Evolutionary conservation across 495 filamentous ascomycete species (phyloP).

Genomic region (Pseudomonodictys pantanalensis): DNA sequence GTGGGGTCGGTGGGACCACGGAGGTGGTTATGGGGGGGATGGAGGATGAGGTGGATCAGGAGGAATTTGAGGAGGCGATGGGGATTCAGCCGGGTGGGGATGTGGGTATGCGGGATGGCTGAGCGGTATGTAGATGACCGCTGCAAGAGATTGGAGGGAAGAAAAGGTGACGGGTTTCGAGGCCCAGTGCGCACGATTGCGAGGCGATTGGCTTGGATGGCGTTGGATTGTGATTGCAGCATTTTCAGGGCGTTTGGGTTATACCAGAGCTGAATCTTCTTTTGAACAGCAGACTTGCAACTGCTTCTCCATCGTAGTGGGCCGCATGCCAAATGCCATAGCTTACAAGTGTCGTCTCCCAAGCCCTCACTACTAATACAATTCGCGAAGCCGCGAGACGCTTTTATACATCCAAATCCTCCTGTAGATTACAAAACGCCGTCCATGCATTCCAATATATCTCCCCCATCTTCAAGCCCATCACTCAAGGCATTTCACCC

Average conservation of each 20-base stretch:
- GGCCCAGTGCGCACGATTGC: too few relatives aligned
- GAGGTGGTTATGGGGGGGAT: conserved; percentile 21
- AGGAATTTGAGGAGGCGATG: conserved; percentile 35
- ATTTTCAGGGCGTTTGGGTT: conserved; percentile 33
- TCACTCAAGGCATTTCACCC: not conserved
- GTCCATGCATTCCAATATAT: conserved; percentile 1
- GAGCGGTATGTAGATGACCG: conserved; percentile 20
- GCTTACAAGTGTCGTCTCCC: too few relatives aligned
- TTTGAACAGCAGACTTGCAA: not conserved
- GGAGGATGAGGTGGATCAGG: conserved; percentile 35
- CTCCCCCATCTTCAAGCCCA: conserved; percentile 11
- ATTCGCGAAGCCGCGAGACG: not conserved
- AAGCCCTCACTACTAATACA: too few relatives aligned
- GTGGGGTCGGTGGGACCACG: conserved; percentile 6
- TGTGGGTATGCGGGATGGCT: conserved; percentile 50
- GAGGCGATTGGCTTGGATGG: too few relatives aligned
- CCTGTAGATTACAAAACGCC: conserved; percentile 14
- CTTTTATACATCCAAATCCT: not conserved
- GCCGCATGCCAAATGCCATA: too few relatives aligned
- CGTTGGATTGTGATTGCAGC: conserved; percentile 35
- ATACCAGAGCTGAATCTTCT: conserved; percentile 27
- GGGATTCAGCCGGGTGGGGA: conserved; percentile 27
- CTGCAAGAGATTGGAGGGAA: not conserved
- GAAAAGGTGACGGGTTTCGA: not conserved
- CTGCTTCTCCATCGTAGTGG: too few relatives aligned